Percentiles rank a stretch among this genome's conserved stretches.
Evolutionary conservation across 2,329 filamentous ascomycete genomes (phyloP).

Genomic region (Fusarium papillatum): DNA sequence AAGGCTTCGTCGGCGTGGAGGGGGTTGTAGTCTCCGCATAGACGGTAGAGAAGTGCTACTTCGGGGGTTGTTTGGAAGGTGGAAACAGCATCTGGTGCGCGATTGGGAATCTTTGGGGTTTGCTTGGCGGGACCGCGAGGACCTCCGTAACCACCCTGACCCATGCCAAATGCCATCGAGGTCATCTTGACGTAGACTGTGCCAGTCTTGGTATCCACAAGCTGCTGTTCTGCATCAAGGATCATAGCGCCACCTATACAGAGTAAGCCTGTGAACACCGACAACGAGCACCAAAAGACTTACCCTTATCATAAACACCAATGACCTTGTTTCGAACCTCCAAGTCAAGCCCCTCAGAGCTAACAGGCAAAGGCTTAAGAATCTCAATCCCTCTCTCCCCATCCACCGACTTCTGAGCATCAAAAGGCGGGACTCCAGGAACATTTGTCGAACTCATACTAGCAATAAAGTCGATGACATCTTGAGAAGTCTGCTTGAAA

Average conservation of each 20-base stretch:
- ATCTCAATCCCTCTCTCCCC: slow-evolving; percentile 57
- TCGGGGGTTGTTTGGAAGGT: slow-evolving; percentile 54
- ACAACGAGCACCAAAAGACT: background rate
- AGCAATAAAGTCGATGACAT: slow-evolving; percentile 58
- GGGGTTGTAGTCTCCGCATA: slow-evolving; percentile 64
- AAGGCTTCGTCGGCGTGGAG: slow-evolving; percentile 59
- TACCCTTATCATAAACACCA: slow-evolving; percentile 59
- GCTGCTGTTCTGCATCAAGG: slow-evolving; percentile 53
- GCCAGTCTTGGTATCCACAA: slow-evolving; percentile 55
- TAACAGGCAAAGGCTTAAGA: slow-evolving; percentile 51
- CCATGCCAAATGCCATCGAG: slow-evolving; percentile 57
- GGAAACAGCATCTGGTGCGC: slow-evolving; percentile 53
- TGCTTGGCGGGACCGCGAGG: slow-evolving; percentile 54
- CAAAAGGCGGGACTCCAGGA: slow-evolving; percentile 55
- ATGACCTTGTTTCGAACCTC: slow-evolving; percentile 56
- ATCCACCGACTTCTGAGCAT: slow-evolving; percentile 56
- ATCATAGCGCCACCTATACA: slow-evolving; percentile 54
- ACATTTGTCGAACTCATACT: slow-evolving; percentile 50
- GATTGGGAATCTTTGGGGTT: slow-evolving; percentile 47
- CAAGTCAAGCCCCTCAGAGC: slow-evolving; percentile 51
- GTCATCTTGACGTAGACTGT: slow-evolving; percentile 54
- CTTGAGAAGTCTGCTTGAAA: slow-evolving; percentile 60
- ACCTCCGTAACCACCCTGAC: slow-evolving; percentile 60
- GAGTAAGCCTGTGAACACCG: background rate
- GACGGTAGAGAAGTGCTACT: slow-evolving; percentile 55